phyloP scores from a whole-genome alignment of 192 early-diverging fungal genomes.

The Backusella sp. region DNA sequence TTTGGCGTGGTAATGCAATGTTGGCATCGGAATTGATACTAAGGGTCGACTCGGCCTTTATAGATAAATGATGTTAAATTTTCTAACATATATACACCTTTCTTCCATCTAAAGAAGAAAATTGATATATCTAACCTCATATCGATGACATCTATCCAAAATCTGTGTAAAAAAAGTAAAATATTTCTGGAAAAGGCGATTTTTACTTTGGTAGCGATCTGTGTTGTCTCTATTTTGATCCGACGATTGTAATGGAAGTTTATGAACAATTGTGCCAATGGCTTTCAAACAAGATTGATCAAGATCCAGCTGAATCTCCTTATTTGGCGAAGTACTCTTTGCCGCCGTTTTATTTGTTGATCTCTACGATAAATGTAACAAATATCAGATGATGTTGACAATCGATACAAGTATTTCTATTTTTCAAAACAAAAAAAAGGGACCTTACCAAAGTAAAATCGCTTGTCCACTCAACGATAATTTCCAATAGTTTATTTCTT shows the following conservation, averaged over 20 bases:
- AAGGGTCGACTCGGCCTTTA: not conserved
- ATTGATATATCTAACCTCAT: slow-evolving; percentile 35
- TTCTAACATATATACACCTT: not conserved
- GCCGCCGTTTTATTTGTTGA: slow-evolving; percentile 9
- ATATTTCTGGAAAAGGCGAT: slow-evolving; percentile 63
- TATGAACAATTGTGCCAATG: slow-evolving; percentile 59
- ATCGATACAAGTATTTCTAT: not conserved
- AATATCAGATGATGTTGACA: slow-evolving; percentile 11
- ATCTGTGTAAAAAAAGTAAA: slow-evolving; percentile 72
- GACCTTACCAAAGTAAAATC: slow-evolving; percentile 50
- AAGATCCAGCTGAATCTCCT: slow-evolving; percentile 67
- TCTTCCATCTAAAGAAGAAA: not conserved
- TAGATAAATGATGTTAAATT: not conserved
- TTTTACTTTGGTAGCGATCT: slow-evolving; percentile 56
- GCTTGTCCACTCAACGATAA: slow-evolving; percentile 71
- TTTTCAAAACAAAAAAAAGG: not conserved
- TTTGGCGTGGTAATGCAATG: not conserved
- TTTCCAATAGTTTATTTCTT: slow-evolving; percentile 64
- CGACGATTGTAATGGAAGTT: slow-evolving; percentile 67
- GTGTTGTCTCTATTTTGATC: slow-evolving; percentile 50
- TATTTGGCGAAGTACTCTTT: slow-evolving; percentile 31
- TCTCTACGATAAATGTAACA: not conserved
- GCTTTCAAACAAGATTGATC: slow-evolving; percentile 76
- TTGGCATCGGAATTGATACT: not conserved
- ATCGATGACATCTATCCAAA: slow-evolving; percentile 55